Conservation (phyloP, 495 filamentous ascomycete species). For the Beverwykella pulmonaria region DNA sequence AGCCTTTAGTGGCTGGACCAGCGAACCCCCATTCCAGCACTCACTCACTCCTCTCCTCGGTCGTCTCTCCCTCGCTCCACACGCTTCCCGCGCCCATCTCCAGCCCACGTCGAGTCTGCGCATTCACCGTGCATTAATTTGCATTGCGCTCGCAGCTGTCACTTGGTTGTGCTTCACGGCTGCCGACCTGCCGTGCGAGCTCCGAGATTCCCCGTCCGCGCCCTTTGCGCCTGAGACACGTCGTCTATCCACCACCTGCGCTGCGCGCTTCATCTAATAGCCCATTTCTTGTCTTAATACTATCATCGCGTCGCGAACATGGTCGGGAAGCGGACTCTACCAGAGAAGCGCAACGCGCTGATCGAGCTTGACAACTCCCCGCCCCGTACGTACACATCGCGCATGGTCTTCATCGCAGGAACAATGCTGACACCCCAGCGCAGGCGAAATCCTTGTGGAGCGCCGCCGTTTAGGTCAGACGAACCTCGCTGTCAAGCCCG, state of each 20-base stretch:
- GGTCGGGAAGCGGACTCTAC: constrained; percentile 63
- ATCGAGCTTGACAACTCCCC: constrained; percentile 72
- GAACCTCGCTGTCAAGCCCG: constrained; percentile 77
- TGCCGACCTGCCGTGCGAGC: neutral
- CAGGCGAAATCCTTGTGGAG: constrained; percentile 80
- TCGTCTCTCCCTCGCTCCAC: constrained; percentile 6
- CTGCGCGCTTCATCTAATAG: constrained; percentile 36
- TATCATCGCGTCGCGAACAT: constrained; percentile 51
- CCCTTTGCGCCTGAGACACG: constrained; percentile 17
- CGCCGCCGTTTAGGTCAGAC: constrained; percentile 91
- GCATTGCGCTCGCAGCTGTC: constrained; percentile 16
- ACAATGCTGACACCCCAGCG: constrained; percentile 40
- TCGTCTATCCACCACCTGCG: constrained; percentile 10
- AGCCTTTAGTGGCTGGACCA: neutral
- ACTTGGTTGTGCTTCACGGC: constrained; percentile 21
- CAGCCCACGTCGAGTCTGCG: neutral
- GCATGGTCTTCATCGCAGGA: constrained; percentile 33
- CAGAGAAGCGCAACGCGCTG: constrained; percentile 73
- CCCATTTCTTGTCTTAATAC: constrained; percentile 40
- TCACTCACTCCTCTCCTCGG: constrained; percentile 1
- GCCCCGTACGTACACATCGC: constrained; percentile 54
- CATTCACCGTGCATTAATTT: neutral
- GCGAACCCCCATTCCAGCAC: constrained; percentile 5
- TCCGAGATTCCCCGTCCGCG: neutral
- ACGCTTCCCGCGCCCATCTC: constrained; percentile 4